Base-by-base conservation (phyloP, 2,329 filamentous ascomycete species). In the Calonectria henricotiae region DNA sequence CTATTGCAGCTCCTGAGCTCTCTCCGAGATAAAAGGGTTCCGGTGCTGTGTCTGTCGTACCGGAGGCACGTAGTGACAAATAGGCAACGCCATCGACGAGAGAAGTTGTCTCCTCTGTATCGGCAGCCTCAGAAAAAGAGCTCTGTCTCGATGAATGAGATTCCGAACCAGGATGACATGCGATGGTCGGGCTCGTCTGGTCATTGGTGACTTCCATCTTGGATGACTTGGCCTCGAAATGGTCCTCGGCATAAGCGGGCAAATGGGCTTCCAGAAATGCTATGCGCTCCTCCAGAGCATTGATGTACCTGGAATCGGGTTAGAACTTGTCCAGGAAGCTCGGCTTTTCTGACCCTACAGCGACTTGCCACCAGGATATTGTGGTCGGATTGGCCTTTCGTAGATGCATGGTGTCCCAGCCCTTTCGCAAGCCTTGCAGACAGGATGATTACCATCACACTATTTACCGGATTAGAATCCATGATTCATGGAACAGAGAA, bases 291-390 rank as follows among this genome's bases (percentile, higher is more conserved):
- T 79, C 77, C 6, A 79, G 62, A 1, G 51, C 51, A 27, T 58
- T 58, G 13, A 58, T 58, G 4, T 58, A 58, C 13, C 51, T 58
- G 11, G 13, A 1, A 25, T 4, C 32, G 23, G 13, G 39, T 58
- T 37, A 58, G 51, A 39, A 25, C 13, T 15, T 15, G 5, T 13
- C 3, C 6, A 17, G 32, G 20, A 23, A 8, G 25, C 15, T 8
- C 7, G 6, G 23, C 8, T 39, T 12, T 39, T 15, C 20, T n/a
- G 5, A n/a, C 25, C 51, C 15, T 17, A 58, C 51, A 58, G 51
- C 3, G 77, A 75, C 46, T 79, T 79, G 3, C 76, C 77, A 0
- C 78, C 77, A 1, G 77, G 77, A 32, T 79, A 79, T 32, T 75
- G 77, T 5, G 77, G 77, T 1, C 77, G 72, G 0, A 78, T 49